A percentile compares a stretch with the other conserved stretches of the same genome.
phyloP scores from a whole-genome alignment of 2,329 filamentous ascomycete species.

The Dactylonectria estremocensis region DNA sequence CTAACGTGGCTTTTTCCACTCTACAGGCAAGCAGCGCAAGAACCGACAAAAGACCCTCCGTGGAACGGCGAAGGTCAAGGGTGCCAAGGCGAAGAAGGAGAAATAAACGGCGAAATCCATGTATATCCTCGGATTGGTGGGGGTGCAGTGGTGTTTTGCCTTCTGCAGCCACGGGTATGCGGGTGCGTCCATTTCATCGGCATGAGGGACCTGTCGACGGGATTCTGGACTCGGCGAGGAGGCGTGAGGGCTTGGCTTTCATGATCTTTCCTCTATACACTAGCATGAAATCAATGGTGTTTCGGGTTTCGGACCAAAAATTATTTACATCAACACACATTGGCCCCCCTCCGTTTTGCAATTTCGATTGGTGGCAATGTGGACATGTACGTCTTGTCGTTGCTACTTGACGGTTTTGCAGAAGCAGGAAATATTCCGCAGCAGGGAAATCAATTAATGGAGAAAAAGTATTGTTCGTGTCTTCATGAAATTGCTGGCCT shows the following conservation, averaged over 20 bases:
- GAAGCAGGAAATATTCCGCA: background rate
- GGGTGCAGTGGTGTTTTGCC: constrained; percentile 50
- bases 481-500: constrained; percentile 21
- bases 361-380: background rate
- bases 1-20: constrained; percentile 25
- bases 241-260: constrained; percentile 47
- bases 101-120: constrained; percentile 73
- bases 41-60: constrained; percentile 99
- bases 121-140: constrained; percentile 51
- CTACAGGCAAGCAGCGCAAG: constrained; percentile 99
- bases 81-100: constrained; percentile 94
- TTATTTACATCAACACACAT: constrained; percentile 40
- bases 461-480: constrained; percentile 10
- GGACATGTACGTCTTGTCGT: background rate
- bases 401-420: background rate
- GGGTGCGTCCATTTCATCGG: constrained; percentile 46
- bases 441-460: background rate
- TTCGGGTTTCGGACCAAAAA: constrained; percentile 58
- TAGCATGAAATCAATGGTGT: constrained; percentile 62
- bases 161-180: constrained; percentile 48
- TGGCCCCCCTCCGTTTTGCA: constrained; percentile 1
- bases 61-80: constrained; percentile 98
- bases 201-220: constrained; percentile 49
- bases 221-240: constrained; percentile 51
- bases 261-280: constrained; percentile 55